Evolutionary conservation across 73 alveolate species (phyloP).

Genomic region (Tetrahymena malaccensis): DNA sequence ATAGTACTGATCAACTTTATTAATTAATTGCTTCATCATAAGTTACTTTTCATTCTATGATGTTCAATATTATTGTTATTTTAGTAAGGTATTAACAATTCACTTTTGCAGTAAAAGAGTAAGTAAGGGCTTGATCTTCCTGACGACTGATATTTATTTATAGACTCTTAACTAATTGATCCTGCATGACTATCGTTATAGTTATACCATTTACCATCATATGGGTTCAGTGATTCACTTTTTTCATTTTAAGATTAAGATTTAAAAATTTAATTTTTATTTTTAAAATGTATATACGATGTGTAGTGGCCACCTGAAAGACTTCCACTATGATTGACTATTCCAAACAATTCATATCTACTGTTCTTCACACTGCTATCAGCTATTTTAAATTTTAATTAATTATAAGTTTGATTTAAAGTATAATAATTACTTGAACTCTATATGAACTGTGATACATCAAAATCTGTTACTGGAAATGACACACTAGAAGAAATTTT

Average conservation of each 20-base stretch:
- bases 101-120: conserved; percentile 4
- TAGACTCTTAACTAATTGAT: neutral
- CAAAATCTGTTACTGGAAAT: conserved; percentile 18
- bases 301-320: conserved; percentile 43
- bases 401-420: too few species aligned
- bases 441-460: neutral
- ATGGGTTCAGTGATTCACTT: conserved; percentile 28
- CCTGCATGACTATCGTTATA: conserved; percentile 37
- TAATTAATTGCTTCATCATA: neutral
- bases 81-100: neutral
- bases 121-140: conserved; percentile 37
- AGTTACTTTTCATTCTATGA: neutral
- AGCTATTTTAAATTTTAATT: neutral
- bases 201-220: conserved; percentile 26
- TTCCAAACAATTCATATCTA: conserved; percentile 14
- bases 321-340: conserved; percentile 42
- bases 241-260: too few species aligned
- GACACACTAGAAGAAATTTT: conserved; percentile 9
- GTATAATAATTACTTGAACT: conserved; percentile 10
- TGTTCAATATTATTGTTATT: neutral
- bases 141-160: conserved; percentile 1
- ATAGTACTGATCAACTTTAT: too few species aligned
- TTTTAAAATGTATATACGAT: neutral
- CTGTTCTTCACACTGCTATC: conserved; percentile 3
- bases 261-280: too few species aligned